phyloP scores from a whole-genome alignment of 768 basidiomycete genomes.

The Termitomyces heimii region DNA sequence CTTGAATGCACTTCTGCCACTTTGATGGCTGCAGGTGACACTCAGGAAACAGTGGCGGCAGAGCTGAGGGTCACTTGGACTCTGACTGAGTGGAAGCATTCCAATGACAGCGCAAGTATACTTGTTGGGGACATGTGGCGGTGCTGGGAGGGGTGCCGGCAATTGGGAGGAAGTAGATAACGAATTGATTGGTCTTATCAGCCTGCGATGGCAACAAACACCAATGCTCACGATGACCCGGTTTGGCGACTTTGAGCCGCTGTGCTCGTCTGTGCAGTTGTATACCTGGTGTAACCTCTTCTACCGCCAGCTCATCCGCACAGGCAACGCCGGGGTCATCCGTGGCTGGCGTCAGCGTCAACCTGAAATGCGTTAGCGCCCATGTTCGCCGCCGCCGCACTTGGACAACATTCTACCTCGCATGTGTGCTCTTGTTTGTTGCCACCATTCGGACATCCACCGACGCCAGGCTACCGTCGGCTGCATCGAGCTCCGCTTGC shows the following conservation, averaged over 20 bases:
- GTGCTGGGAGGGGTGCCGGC: background rate
- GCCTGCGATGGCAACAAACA: background rate
- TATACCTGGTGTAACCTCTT: constrained; percentile 96
- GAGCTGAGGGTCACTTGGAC: too few species aligned
- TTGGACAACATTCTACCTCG: constrained; percentile 76
- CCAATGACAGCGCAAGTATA: too few species aligned
- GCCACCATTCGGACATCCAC: constrained; percentile 49
- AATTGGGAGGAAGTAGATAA: background rate
- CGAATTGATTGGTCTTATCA: background rate
- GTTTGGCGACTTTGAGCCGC: constrained; percentile 69
- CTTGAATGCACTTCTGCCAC: too few species aligned
- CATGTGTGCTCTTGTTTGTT: constrained; percentile 69
- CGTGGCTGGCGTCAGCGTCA: constrained; percentile 77
- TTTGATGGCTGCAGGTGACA: too few species aligned
- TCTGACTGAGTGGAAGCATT: too few species aligned
- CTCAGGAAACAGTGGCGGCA: too few species aligned
- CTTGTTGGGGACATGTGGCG: too few species aligned
- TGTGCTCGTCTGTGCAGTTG: constrained; percentile 66
- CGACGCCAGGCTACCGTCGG: constrained; percentile 88
- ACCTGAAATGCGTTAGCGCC: constrained; percentile 77
- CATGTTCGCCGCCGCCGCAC: constrained; percentile 46
- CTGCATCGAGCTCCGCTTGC: constrained; percentile 67
- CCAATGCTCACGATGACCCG: constrained; percentile 27
- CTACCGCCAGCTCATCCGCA: constrained; percentile 58
- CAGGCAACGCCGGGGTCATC: constrained; percentile 31